These are phyloP conservation scores for Rhodotorula sp. DNA, from an alignment of 1,284 basidiomycete genomes.

Conservation along the genomic window DNA sequence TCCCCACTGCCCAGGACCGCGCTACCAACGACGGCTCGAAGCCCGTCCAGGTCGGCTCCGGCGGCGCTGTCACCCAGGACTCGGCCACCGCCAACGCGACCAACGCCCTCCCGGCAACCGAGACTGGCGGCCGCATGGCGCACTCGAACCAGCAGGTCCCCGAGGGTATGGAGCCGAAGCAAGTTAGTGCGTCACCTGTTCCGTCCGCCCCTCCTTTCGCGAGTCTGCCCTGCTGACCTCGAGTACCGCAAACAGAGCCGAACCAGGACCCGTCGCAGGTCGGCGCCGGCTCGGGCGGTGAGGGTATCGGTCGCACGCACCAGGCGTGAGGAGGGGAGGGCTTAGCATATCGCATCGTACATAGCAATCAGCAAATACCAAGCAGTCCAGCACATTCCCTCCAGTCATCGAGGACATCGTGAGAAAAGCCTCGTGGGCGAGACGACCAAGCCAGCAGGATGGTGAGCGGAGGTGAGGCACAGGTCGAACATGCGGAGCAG, in stretches of 20 bases:
- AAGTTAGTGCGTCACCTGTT: neutral
- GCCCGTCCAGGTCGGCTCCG: constrained; percentile 16
- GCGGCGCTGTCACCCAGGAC: neutral
- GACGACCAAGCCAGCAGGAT: too few relatives aligned
- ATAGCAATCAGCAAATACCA: neutral
- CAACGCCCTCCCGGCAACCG: neutral
- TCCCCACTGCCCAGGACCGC: constrained; percentile 20
- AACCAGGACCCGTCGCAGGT: neutral
- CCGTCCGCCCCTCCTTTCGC: neutral
- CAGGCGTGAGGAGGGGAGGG: neutral
- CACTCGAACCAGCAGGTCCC: constrained; percentile 14
- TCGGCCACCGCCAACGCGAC: constrained; percentile 16
- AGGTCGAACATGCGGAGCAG: too few relatives aligned
- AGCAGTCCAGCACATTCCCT: neutral
- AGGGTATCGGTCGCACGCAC: constrained; percentile 1
- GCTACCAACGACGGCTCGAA: constrained; percentile 14
- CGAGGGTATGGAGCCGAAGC: constrained; percentile 9
- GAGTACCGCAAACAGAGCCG: neutral
- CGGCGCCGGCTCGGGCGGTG: constrained; percentile 3
- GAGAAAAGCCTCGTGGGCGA: too few relatives aligned
- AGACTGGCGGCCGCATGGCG: constrained; percentile 18
- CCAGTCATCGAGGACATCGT: neutral
- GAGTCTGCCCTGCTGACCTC: neutral
- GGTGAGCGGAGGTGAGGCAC: too few relatives aligned
- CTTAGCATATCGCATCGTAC: neutral